phyloP scores from a whole-genome alignment of 768 basidiomycete species.

The Coprinopsis sp. region DNA sequence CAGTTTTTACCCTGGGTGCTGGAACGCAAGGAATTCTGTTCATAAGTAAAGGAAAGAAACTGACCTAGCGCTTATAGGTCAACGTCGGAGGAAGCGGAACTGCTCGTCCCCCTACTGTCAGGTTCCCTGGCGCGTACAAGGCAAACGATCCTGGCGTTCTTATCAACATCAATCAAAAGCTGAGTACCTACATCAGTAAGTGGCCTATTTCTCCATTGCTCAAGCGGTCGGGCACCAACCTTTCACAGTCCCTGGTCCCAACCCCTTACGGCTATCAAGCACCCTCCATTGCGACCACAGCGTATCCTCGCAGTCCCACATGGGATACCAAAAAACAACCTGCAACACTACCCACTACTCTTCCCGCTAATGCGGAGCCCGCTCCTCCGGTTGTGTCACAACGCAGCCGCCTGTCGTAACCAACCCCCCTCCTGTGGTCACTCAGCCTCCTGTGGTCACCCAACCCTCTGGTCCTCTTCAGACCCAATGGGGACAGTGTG shows the following conservation, averaged over 20 bases:
- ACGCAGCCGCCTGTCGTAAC: too few species aligned
- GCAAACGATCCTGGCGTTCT: slow-evolving; percentile 37
- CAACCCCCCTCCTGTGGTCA: too few species aligned
- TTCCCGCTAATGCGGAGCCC: slow-evolving; percentile 7
- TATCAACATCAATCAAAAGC: slow-evolving; percentile 42
- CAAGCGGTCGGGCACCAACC: background rate
- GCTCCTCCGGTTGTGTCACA: slow-evolving; percentile 8
- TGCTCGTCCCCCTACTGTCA: slow-evolving; percentile 34
- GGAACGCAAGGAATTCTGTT: too few species aligned
- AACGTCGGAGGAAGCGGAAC: slow-evolving; percentile 28
- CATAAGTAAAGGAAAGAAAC: too few species aligned
- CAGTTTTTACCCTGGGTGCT: slow-evolving; percentile 46
- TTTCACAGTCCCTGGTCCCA: slow-evolving; percentile 40
- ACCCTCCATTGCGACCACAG: slow-evolving; percentile 37
- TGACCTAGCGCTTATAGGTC: too few species aligned
- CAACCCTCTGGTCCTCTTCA: background rate
- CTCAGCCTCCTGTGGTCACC: slow-evolving; percentile 13
- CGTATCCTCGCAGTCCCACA: slow-evolving; percentile 43
- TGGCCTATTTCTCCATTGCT: background rate
- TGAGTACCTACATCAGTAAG: slow-evolving; percentile 37
- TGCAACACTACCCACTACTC: slow-evolving; percentile 38
- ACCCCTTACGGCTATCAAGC: slow-evolving; percentile 37
- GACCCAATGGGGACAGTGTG: background rate
- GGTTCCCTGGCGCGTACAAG: slow-evolving; percentile 40
- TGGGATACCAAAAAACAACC: slow-evolving; percentile 48